Conservation (phyloP, 441 rosid genomes). For the Flueggea neowawraea region DNA sequence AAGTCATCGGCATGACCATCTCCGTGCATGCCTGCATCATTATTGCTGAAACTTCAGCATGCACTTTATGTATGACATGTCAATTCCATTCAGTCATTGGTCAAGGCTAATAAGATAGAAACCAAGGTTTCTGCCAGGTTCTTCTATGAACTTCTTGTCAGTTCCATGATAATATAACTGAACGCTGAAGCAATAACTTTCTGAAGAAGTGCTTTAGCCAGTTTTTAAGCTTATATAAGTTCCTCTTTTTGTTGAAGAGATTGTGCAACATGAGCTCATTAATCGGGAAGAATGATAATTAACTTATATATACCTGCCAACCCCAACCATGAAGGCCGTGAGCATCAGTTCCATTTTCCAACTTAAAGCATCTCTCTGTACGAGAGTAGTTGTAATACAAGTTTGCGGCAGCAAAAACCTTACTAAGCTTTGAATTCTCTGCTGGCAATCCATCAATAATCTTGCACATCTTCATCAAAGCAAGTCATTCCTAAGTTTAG, state of each 20-base stretch:
- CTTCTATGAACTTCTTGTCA: too few species aligned
- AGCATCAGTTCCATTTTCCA: constrained; percentile 47
- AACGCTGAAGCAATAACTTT: too few species aligned
- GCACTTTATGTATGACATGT: not conserved
- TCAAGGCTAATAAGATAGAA: too few species aligned
- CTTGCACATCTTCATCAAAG: constrained; percentile 59
- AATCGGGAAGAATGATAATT: not conserved
- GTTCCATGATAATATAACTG: too few species aligned
- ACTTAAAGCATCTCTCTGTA: constrained; percentile 51
- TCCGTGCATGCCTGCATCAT: constrained; percentile 63
- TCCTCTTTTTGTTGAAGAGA: too few species aligned
- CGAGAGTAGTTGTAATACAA: constrained; percentile 66
- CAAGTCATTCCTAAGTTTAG: too few species aligned
- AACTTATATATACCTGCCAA: constrained; percentile 52
- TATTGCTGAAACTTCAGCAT: not conserved
- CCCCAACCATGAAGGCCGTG: constrained; percentile 74
- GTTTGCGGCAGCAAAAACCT: constrained; percentile 71
- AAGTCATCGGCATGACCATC: constrained; percentile 87
- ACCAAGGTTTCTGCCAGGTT: too few species aligned
- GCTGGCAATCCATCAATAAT: constrained; percentile 53
- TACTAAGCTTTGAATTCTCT: constrained; percentile 46
- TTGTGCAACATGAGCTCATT: not conserved
- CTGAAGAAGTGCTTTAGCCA: too few species aligned
- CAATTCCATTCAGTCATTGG: not conserved
- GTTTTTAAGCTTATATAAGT: too few species aligned